Conservation (phyloP, 2,329 filamentous ascomycete species). For the Xylariomycetidae sp. region DNA sequence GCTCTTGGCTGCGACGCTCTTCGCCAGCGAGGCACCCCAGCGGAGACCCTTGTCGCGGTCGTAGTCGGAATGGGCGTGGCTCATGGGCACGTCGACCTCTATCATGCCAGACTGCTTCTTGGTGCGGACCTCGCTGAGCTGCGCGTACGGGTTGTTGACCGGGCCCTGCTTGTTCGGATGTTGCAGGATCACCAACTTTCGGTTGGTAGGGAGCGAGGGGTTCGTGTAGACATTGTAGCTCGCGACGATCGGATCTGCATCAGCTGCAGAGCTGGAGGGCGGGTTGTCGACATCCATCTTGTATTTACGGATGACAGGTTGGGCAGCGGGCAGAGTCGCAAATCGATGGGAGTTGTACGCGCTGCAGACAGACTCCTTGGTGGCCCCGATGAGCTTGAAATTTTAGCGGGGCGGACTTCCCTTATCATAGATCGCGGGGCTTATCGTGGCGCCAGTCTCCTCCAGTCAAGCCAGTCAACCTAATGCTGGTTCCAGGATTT, state of each 20-base stretch:
- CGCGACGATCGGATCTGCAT: constrained; percentile 63
- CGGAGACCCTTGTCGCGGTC: constrained; percentile 75
- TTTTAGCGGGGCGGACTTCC: constrained; percentile 1
- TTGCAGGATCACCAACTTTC: constrained; percentile 75
- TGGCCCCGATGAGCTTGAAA: no score
- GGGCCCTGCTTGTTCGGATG: constrained; percentile 69
- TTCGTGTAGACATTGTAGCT: constrained; percentile 86
- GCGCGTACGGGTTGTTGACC: constrained; percentile 47
- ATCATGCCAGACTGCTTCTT: constrained; percentile 79
- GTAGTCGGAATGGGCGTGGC: constrained; percentile 62
- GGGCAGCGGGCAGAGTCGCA: no score
- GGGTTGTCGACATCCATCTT: constrained; percentile 12
- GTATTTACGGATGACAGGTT: neutral
- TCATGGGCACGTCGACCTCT: constrained; percentile 85
- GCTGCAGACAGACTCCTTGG: neutral
- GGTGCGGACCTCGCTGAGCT: constrained; percentile 69
- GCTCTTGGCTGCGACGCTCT: constrained; percentile 51
- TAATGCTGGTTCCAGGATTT: no score
- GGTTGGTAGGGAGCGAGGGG: constrained; percentile 55
- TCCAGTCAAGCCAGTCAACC: no score
- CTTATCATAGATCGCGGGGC: constrained; percentile 6
- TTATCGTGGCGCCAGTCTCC: constrained; percentile 3
- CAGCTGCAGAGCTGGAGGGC: constrained; percentile 16
- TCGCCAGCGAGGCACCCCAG: constrained; percentile 72
- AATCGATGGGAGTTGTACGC: neutral